These are phyloP conservation scores for Diaporthe aspalathi DNA, from an alignment of 2,329 filamentous ascomycete species.

Conservation along the genomic window DNA sequence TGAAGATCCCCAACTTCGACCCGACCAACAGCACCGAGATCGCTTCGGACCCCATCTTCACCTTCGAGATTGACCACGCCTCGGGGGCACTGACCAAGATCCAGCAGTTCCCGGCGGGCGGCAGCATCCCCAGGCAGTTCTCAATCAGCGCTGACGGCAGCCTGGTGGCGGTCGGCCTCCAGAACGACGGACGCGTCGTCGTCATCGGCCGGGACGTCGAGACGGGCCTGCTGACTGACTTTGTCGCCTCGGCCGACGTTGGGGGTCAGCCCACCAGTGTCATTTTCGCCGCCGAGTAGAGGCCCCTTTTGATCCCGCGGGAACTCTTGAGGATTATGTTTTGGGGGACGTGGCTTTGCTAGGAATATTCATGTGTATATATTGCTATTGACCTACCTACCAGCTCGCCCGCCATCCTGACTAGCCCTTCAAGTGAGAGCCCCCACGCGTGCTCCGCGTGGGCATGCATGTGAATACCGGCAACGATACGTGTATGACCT, in stretches of 20 bases:
- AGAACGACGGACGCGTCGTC: constrained; percentile 69
- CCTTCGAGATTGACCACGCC: constrained; percentile 64
- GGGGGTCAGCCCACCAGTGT: constrained; percentile 59
- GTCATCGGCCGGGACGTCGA: constrained; percentile 69
- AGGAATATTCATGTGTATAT: constrained; percentile 20
- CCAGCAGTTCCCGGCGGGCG: constrained; percentile 72
- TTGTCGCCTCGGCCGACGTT: constrained; percentile 56
- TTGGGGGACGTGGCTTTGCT: neutral
- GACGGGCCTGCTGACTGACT: constrained; percentile 67
- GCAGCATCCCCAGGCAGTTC: constrained; percentile 74
- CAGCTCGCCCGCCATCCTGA: neutral
- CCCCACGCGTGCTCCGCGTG: constrained; percentile 11
- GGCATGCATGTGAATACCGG: constrained; percentile 10
- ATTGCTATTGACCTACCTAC: constrained; percentile 47
- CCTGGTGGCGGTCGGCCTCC: constrained; percentile 74
- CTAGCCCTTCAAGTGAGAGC: neutral
- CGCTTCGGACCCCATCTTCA: constrained; percentile 73
- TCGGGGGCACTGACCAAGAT: constrained; percentile 67
- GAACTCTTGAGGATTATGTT: neutral
- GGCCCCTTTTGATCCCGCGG: neutral
- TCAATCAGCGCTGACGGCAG: constrained; percentile 72
- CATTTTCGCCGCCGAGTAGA: constrained; percentile 51
- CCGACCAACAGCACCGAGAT: constrained; percentile 56
- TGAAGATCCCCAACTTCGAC: constrained; percentile 57
- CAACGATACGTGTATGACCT: constrained; percentile 8